Evolutionary conservation across 2,329 filamentous ascomycete species (phyloP).

Genomic region (Trichoderma guizhouense): DNA sequence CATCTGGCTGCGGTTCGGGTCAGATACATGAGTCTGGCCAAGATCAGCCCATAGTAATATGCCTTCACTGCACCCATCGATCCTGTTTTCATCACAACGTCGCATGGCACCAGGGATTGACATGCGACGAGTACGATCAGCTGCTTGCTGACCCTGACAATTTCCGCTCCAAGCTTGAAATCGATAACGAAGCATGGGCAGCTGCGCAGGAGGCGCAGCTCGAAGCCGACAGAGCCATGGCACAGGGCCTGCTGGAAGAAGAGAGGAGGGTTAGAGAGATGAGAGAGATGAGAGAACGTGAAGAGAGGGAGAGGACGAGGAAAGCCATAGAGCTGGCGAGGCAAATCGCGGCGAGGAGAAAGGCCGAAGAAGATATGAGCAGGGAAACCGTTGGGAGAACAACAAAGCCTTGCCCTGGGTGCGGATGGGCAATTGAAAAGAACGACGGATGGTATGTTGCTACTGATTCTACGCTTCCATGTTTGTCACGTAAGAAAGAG

Average conservation of each 20-base stretch:
- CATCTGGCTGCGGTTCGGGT: conserved; percentile 48
- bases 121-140: conserved; percentile 43
- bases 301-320: conserved; percentile 26
- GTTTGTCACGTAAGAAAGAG: background rate
- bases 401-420: conserved; percentile 40
- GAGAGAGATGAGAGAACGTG: conserved; percentile 26
- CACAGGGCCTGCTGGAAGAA: conserved; percentile 31
- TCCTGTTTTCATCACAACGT: conserved; percentile 43
- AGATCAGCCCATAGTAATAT: conserved; percentile 40
- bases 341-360: conserved; percentile 29
- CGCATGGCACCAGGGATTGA: conserved; percentile 41
- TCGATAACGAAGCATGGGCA: conserved; percentile 32
- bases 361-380: conserved; percentile 36
- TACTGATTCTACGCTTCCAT: background rate
- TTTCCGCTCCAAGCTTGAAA: conserved; percentile 37
- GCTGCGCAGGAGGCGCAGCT: conserved; percentile 47
- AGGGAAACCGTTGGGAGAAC: conserved; percentile 27
- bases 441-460: conserved; percentile 39
- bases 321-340: conserved; percentile 29
- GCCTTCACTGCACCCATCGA: conserved; percentile 37
- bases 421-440: conserved; percentile 39
- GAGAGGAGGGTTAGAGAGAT: conserved; percentile 28
- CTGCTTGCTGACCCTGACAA: conserved; percentile 37
- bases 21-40: conserved; percentile 47
- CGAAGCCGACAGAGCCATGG: conserved; percentile 40